Evolutionary conservation across 176 grass and related monocot species (phyloP), one percentile per base, ranked within the genome.

Genomic region (Alopecurus myosuroides): DNA sequence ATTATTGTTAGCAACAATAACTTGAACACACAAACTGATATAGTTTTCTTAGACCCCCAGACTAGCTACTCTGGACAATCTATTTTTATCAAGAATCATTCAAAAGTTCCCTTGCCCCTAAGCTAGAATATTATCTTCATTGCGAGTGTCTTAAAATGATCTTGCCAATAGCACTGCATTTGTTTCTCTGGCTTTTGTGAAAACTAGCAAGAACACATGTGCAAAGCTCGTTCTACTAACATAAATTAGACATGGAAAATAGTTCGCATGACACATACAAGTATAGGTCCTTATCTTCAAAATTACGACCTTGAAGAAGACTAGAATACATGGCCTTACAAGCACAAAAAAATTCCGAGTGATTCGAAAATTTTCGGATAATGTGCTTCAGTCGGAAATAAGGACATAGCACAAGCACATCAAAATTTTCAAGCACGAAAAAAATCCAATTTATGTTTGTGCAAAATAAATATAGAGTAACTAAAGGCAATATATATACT

Each of bases 61-160:
- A 88, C 45, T 87, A 98, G 80, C 95, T 93, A 86, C 93, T 98
- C 60, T 98, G 95, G 95, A 98, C 93, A 77, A 98, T n/a, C 95
- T 87, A 91, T 98, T 83, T 90, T 93, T 90, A 86, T 98, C 69
- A 88, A 26, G 81, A 90, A 98, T 89, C 81, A 45, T 86, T 93
- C 95, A 45, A 98, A 95, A 93, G 95, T 92, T 84, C 90, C 93
- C 87, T 85, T 98, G 71, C 95, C 95, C 44, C 88, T 98, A 65
- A 89, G 75, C 36, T 98, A 93, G 95, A 78, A 53, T 44, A 61
- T 53, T 34, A 67, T 57, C 20, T 85, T 56, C 30, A 29, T 70
- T 76, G 23, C 48, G 34, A 85, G 19, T 57, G 11, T 49, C 76
- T 34, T 41, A 50, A 68, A 56, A 89, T 23, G 33, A 29, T 19